Evolutionary conservation across 495 filamentous ascomycete genomes (phyloP), one percentile per base, ranked within the genome.

Genomic region (Penicillium paradoxum): DNA sequence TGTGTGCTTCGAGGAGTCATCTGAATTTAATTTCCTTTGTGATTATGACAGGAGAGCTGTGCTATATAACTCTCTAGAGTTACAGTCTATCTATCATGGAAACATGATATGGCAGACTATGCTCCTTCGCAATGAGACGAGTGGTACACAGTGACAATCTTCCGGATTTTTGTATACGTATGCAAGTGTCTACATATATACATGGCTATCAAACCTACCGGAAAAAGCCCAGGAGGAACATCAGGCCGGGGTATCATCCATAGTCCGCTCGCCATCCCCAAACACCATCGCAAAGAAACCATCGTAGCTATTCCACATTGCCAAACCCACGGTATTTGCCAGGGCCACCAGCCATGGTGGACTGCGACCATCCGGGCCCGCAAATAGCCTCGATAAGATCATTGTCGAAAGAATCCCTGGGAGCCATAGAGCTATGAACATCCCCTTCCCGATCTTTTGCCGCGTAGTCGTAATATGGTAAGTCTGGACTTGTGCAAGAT

Each of bases 221-320:
- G 25, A 48, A 29, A 29, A 15, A 14, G 34, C 15, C 22, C 15
- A 17, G 21, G n/a, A 7, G 34, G 37, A 21, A 43, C 34, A 55
- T 42, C 27, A 40, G n/a, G 58, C 44, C n/a, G 19, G 51, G 55
- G 49, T 61, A 66, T 66, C 60, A 33, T 54, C 55, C 22, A 73
- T 59, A 11, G 90, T 93, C 68, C 87, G 78, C 81, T 97, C 93
- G 14, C 93, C 93, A 64, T 97, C 87, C 25, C 92, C 91, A 73
- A 95, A 96, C 0, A 87, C 11, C 21, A 49, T 58, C 58, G 79
- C 80, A 46, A 88, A 88, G 21, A 84, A 59, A 2, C 10, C 34
- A 73, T 97, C 92, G 74, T 98, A 95, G 48, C 67, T 79, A 54
- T 50, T 57, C 93, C 93, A 98, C 53, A 90, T 66, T 0, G 66